Conservation (phyloP, 1,284 basidiomycete genomes). For the Blastosporella zonata region DNA sequence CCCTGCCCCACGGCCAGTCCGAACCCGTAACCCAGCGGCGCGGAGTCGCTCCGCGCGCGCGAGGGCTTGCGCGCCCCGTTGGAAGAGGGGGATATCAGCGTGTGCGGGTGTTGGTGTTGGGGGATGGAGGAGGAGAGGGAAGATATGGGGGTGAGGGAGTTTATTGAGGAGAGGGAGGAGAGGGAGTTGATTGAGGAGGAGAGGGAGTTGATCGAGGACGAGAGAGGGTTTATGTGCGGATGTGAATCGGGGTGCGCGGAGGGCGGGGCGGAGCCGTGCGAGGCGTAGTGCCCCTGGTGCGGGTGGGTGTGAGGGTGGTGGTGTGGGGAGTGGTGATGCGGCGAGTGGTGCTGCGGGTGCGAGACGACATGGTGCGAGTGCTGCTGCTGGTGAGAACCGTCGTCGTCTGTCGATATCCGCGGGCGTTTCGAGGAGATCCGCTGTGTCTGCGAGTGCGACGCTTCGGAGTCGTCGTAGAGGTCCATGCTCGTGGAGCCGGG, state of each 20-base stretch:
- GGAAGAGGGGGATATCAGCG: no score
- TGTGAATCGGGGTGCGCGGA: constrained; percentile 4
- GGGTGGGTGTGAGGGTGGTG: neutral
- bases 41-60: constrained; percentile 51
- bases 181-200: constrained; percentile 18
- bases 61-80: constrained; percentile 30
- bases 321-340: neutral
- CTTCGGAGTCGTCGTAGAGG: constrained; percentile 33
- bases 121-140: constrained; percentile 29
- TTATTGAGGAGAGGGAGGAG: constrained; percentile 26
- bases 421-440: constrained; percentile 42
- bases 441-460: constrained; percentile 20
- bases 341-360: neutral
- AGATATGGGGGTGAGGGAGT: constrained; percentile 8
- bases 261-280: constrained; percentile 4
- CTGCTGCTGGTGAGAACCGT: neutral
- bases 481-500: constrained; percentile 31
- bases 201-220: constrained; percentile 20
- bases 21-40: constrained; percentile 44
- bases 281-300: neutral
- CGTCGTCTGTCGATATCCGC: constrained; percentile 34
- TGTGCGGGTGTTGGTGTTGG: no score
- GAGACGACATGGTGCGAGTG: neutral
- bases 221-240: neutral
- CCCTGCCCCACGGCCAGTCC: constrained; percentile 19